Evolutionary conservation across 2,329 filamentous ascomycete species (phyloP).

Genomic region (Harringtonia lauricola): DNA sequence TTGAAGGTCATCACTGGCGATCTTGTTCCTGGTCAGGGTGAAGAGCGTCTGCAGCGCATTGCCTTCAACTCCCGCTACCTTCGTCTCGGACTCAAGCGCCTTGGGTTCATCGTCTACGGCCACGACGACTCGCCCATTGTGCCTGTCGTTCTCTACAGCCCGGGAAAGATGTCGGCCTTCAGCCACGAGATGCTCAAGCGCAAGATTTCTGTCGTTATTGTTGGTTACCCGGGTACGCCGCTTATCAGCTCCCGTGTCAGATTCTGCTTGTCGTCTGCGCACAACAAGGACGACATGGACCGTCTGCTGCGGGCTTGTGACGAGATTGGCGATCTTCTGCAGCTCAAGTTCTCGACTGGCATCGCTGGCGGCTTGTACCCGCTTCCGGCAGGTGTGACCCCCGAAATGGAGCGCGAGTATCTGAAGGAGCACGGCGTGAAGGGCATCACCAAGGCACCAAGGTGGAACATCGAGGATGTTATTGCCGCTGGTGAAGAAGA

Average conservation of each 20-base stretch:
- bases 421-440: slow-evolving; percentile 51
- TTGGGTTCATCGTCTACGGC: slow-evolving; percentile 93
- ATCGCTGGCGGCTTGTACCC: slow-evolving; percentile 79
- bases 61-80: slow-evolving; percentile 98
- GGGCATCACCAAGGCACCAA: slow-evolving; percentile 63
- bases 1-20: slow-evolving; percentile 86
- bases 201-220: slow-evolving; percentile 94
- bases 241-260: slow-evolving; percentile 89
- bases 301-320: slow-evolving; percentile 81
- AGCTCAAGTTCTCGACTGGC: slow-evolving; percentile 95
- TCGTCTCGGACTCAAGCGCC: slow-evolving; percentile 90
- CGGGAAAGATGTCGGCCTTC: slow-evolving; percentile 97
- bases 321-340: slow-evolving; percentile 81
- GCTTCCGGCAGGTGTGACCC: slow-evolving; percentile 57
- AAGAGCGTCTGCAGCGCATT: slow-evolving; percentile 88
- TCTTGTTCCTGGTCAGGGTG: slow-evolving; percentile 77
- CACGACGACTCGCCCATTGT: slow-evolving; percentile 98
- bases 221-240: slow-evolving; percentile 93
- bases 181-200: slow-evolving; percentile 97
- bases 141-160: slow-evolving; percentile 88
- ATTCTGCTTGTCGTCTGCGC: slow-evolving; percentile 90
- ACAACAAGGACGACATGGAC: slow-evolving; percentile 98
- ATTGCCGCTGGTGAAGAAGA: slow-evolving; percentile 40
- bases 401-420: slow-evolving; percentile 63
- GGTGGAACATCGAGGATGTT: slow-evolving; percentile 80